Percentiles rank a stretch among this genome's conserved stretches.
These are phyloP conservation scores for Torulaspora indica DNA, from an alignment of 805 yeast genomes.

Conservation along the genomic window DNA sequence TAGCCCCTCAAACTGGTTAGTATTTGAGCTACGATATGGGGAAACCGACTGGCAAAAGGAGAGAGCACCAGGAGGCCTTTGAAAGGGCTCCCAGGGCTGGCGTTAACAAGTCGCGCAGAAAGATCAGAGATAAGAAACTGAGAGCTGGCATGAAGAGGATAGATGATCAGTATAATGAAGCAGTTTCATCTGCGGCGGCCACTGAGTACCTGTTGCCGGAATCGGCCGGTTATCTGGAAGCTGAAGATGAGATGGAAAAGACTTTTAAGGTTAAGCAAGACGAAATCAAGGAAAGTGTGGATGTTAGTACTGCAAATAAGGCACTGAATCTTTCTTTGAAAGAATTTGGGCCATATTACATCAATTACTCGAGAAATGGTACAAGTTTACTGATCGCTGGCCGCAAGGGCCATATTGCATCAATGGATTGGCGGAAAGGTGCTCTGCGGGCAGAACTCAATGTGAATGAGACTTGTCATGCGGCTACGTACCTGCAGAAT, in stretches of 20 bases:
- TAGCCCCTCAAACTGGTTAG: background rate
- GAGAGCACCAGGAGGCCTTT: conserved; percentile 33
- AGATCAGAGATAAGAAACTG: conserved; percentile 54
- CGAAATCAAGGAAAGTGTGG: conserved; percentile 73
- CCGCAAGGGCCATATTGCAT: conserved; percentile 88
- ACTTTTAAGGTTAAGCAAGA: conserved; percentile 80
- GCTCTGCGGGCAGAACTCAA: conserved; percentile 73
- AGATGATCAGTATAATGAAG: conserved; percentile 70
- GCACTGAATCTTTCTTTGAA: conserved; percentile 65
- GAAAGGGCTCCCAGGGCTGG: conserved; percentile 29
- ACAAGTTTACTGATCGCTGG: conserved; percentile 83
- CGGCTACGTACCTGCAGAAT: conserved; percentile 84
- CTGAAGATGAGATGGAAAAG: conserved; percentile 88
- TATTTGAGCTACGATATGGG: background rate
- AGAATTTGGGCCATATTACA: conserved; percentile 79
- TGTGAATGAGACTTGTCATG: conserved; percentile 83
- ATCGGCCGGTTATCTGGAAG: conserved; percentile 79
- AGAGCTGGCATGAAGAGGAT: conserved; percentile 60
- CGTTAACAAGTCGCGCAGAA: conserved; percentile 15
- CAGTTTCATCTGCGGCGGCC: conserved; percentile 76
- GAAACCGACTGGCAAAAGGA: conserved; percentile 13
- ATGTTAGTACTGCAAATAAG: conserved; percentile 67
- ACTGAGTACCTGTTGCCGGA: conserved; percentile 84
- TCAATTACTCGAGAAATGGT: conserved; percentile 85
- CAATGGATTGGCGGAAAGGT: conserved; percentile 94